Conservation (phyloP, 2,329 filamentous ascomycete species). For the Fusarium virguliforme region DNA sequence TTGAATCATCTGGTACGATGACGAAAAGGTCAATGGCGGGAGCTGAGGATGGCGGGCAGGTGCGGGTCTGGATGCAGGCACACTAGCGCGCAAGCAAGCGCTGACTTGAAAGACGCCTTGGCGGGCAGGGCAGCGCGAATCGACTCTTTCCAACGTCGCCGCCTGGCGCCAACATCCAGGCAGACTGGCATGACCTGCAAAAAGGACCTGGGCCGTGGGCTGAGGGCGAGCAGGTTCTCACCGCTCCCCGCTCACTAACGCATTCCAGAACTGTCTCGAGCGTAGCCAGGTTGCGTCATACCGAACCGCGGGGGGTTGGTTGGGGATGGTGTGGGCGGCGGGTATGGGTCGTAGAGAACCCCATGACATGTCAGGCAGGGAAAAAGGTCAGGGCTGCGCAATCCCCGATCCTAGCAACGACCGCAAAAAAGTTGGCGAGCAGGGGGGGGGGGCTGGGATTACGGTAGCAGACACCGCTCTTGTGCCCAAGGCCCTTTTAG, state of each 20-base stretch:
- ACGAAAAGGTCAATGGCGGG: conserved; percentile 35
- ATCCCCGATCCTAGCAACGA: conserved; percentile 39
- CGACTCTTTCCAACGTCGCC: conserved; percentile 33
- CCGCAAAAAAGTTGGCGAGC: conserved; percentile 41
- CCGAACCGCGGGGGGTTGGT: conserved; percentile 38
- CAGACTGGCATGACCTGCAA: conserved; percentile 38
- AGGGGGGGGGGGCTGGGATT: conserved; percentile 42
- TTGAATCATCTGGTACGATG: conserved; percentile 41
- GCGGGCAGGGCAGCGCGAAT: conserved; percentile 27
- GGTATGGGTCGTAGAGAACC: conserved; percentile 45
- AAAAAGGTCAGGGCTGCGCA: conserved; percentile 37
- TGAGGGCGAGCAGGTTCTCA: conserved; percentile 40
- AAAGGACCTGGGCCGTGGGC: conserved; percentile 27
- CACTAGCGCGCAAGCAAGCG: conserved; percentile 47
- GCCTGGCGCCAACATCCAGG: conserved; percentile 37
- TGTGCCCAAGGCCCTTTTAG: conserved; percentile 45
- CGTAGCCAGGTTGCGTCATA: conserved; percentile 50
- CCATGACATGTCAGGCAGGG: conserved; percentile 48
- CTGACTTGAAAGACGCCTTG: conserved; percentile 36
- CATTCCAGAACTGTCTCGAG: conserved; percentile 44
- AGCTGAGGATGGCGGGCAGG: conserved; percentile 32
- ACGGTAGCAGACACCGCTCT: conserved; percentile 45
- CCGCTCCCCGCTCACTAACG: conserved; percentile 41
- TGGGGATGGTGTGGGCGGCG: conserved; percentile 40
- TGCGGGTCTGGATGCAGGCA: conserved; percentile 48